Percentiles rank a stretch among this genome's conserved stretches.
phyloP scores from a whole-genome alignment of 1,139 yeast genomes.

The Candida tetrigidarum region DNA sequence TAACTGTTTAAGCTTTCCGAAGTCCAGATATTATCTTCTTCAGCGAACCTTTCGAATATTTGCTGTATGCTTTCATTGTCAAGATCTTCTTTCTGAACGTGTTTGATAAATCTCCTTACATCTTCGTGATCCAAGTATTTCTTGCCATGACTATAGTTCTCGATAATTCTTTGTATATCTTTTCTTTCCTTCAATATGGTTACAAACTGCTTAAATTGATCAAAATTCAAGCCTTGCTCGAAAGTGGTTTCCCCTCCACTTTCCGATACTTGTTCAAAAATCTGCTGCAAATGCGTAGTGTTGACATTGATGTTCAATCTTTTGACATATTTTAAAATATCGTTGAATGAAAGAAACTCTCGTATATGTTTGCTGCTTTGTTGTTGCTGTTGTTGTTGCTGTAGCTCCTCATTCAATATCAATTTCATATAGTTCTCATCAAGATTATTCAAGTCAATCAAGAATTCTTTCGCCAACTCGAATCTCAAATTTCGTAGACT shows the following conservation, averaged over 20 bases:
- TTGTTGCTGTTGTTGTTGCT: constrained; percentile 10
- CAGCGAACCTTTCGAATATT: constrained; percentile 51
- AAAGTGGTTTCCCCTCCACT: constrained; percentile 10
- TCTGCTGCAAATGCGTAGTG: constrained; percentile 28
- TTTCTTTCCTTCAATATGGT: constrained; percentile 42
- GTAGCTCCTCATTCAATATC: constrained; percentile 23
- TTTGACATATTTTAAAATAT: constrained; percentile 66
- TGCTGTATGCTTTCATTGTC: constrained; percentile 30
- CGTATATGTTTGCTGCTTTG: constrained; percentile 25
- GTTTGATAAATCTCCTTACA: constrained; percentile 51
- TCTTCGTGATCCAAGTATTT: constrained; percentile 45
- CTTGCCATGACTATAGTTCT: constrained; percentile 30
- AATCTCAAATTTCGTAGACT: constrained; percentile 46
- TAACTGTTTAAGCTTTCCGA: constrained; percentile 57
- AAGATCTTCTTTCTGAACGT: constrained; percentile 54
- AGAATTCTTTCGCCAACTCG: constrained; percentile 36
- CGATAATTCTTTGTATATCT: constrained; percentile 37
- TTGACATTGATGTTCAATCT: constrained; percentile 68
- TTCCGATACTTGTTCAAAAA: constrained; percentile 49
- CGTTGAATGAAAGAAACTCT: constrained; percentile 61
- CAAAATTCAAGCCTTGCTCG: constrained; percentile 52
- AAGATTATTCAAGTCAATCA: constrained; percentile 32
- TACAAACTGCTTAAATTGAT: constrained; percentile 76
- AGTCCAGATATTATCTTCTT: constrained; percentile 36
- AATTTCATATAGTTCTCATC: constrained; percentile 29